These are phyloP conservation scores for Fonsecaea erecta DNA, from an alignment of 2,329 filamentous ascomycete species.

Conservation along the genomic window DNA sequence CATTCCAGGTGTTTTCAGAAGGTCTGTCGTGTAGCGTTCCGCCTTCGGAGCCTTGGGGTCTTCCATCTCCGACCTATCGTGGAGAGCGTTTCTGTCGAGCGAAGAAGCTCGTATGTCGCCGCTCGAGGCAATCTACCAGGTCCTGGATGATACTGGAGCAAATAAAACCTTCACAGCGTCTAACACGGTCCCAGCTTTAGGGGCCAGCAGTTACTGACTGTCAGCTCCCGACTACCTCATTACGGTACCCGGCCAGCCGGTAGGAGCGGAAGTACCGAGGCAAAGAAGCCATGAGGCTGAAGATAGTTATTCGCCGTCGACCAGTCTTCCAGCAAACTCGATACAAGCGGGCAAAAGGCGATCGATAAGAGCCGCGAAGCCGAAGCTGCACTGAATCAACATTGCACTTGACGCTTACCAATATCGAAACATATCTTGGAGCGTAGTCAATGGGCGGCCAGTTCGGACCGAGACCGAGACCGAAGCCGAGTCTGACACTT, in stretches of 20 bases:
- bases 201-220: not conserved
- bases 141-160: not conserved
- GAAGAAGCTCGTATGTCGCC: not conserved
- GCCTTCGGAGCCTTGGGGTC: not conserved
- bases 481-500: not conserved
- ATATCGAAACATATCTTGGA: too few species aligned
- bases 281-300: not conserved
- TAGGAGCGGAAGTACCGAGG: not conserved
- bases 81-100: not conserved
- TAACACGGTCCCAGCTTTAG: not conserved
- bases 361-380: too few species aligned
- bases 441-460: too few species aligned
- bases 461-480: not conserved
- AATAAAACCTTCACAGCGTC: not conserved
- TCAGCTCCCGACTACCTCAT: not conserved
- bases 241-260: not conserved
- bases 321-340: too few species aligned
- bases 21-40: constrained; percentile 34
- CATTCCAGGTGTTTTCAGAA: constrained; percentile 23
- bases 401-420: too few species aligned
- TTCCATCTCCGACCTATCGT: not conserved
- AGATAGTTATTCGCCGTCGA: not conserved
- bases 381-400: too few species aligned
- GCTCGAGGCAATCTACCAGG: not conserved
- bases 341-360: too few species aligned